Percentiles rank a stretch among this genome's conserved stretches.
These are phyloP conservation scores for Thecaphora thlaspeos DNA, from an alignment of 1,284 basidiomycete genomes.

Conservation along the genomic window DNA sequence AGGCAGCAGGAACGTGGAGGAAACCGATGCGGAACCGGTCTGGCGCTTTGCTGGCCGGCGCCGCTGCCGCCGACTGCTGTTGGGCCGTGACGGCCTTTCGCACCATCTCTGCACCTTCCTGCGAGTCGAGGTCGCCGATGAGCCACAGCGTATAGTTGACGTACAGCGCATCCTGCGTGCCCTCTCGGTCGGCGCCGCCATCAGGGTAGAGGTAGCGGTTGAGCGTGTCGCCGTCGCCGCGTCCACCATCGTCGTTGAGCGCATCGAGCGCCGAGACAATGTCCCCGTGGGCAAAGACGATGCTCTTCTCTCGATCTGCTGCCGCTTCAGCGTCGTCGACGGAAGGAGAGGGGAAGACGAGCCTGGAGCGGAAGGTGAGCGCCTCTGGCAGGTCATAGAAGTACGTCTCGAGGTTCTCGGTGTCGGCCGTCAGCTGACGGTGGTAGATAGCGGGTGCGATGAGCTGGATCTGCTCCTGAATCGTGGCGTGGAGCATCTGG, in stretches of 20 bases:
- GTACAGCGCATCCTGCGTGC: neutral
- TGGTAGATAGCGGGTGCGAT: constrained; percentile 65
- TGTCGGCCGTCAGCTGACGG: constrained; percentile 66
- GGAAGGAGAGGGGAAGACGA: constrained; percentile 64
- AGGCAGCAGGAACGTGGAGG: constrained; percentile 54
- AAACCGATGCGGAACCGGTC: constrained; percentile 57
- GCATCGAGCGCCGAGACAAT: constrained; percentile 16
- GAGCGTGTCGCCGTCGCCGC: neutral
- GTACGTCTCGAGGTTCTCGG: constrained; percentile 66
- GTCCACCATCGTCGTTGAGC: neutral
- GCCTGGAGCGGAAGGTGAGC: constrained; percentile 68
- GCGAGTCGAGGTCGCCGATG: constrained; percentile 75
- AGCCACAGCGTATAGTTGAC: constrained; percentile 66
- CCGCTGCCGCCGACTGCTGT: no score
- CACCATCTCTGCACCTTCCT: constrained; percentile 65
- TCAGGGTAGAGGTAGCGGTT: constrained; percentile 68
- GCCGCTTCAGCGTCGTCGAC: constrained; percentile 51
- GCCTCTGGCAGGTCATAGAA: constrained; percentile 86
- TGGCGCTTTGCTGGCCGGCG: no score
- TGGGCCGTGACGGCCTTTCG: constrained; percentile 67
- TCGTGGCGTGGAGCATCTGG: constrained; percentile 24
- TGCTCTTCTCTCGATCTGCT: constrained; percentile 61
- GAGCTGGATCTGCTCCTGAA: constrained; percentile 33
- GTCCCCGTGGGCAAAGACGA: constrained; percentile 52
- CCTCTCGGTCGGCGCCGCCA: constrained; percentile 61